Evolutionary conservation across 1,284 basidiomycete species (phyloP).

Genomic region (Apiotrichum mycotoxinovorans): DNA sequence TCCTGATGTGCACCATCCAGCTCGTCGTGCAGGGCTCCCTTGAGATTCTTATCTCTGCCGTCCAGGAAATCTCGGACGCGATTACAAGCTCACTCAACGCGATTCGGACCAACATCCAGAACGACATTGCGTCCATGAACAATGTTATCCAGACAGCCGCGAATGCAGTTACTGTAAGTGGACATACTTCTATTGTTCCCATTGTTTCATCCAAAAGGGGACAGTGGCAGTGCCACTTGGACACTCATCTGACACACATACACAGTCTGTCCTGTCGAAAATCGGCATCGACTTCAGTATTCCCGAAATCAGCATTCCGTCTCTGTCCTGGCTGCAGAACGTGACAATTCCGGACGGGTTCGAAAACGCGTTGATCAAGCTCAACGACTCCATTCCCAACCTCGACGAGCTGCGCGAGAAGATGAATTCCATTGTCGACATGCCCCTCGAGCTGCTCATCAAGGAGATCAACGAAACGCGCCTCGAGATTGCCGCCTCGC

Average conservation of each 20-base stretch:
- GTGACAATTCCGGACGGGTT: slow-evolving; percentile 78
- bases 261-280: slow-evolving; percentile 58
- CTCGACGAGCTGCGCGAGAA: slow-evolving; percentile 69
- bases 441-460: slow-evolving; percentile 79
- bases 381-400: slow-evolving; percentile 79
- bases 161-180: slow-evolving; percentile 59
- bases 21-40: slow-evolving; percentile 79
- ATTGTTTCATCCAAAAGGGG: background rate
- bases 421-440: slow-evolving; percentile 69
- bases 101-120: slow-evolving; percentile 66
- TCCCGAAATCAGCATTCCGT: slow-evolving; percentile 69
- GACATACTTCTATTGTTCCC: background rate
- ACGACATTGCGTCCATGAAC: slow-evolving; percentile 66
- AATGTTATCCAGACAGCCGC: slow-evolving; percentile 64
- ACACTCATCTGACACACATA: background rate
- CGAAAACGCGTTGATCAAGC: slow-evolving; percentile 63
- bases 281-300: slow-evolving; percentile 61
- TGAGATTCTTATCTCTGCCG: slow-evolving; percentile 72
- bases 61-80: slow-evolving; percentile 70
- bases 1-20: slow-evolving; percentile 88
- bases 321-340: slow-evolving; percentile 67
- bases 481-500: slow-evolving; percentile 56
- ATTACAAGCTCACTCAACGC: slow-evolving; percentile 61
- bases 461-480: slow-evolving; percentile 83
- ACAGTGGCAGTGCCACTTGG: background rate